These are phyloP conservation scores for Trichosporon coremiiforme DNA, from an alignment of 1,284 basidiomycete genomes.

Conservation along the genomic window DNA sequence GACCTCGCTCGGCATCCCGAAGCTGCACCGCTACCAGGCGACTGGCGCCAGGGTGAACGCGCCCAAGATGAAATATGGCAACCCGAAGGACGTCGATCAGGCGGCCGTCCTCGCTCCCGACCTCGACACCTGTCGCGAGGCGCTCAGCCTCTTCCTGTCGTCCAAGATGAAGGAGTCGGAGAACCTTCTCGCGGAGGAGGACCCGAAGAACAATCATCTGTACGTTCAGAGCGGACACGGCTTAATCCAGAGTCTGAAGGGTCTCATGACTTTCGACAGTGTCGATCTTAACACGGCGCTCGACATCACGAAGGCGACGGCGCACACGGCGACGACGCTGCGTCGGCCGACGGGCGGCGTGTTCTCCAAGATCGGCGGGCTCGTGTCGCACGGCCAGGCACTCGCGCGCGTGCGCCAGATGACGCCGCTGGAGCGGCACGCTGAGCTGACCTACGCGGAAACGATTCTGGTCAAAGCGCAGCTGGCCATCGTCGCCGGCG, in stretches of 20 bases:
- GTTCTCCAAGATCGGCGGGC: conserved; percentile 49
- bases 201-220: conserved; percentile 72
- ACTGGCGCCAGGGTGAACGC: conserved; percentile 31
- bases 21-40: conserved; percentile 21
- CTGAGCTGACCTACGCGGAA: conserved; percentile 91
- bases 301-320: conserved; percentile 58
- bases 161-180: conserved; percentile 89
- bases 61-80: conserved; percentile 26
- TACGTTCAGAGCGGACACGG: conserved; percentile 85
- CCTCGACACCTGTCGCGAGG: conserved; percentile 47
- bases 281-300: conserved; percentile 60
- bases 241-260: conserved; percentile 68
- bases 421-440: conserved; percentile 85
- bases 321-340: conserved; percentile 58
- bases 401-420: conserved; percentile 72
- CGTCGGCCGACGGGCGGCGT: conserved; percentile 56
- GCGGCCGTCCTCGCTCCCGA: conserved; percentile 44
- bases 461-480: conserved; percentile 60
- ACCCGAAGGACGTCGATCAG: conserved; percentile 43
- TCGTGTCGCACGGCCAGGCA: conserved; percentile 57
- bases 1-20: conserved; percentile 6
- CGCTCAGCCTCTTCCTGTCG: conserved; percentile 67
- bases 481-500: conserved; percentile 65
- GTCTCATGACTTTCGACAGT: conserved; percentile 63
- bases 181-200: conserved; percentile 65